phyloP scores from a whole-genome alignment of 768 basidiomycete genomes.

The Rhizopogon rudus region DNA sequence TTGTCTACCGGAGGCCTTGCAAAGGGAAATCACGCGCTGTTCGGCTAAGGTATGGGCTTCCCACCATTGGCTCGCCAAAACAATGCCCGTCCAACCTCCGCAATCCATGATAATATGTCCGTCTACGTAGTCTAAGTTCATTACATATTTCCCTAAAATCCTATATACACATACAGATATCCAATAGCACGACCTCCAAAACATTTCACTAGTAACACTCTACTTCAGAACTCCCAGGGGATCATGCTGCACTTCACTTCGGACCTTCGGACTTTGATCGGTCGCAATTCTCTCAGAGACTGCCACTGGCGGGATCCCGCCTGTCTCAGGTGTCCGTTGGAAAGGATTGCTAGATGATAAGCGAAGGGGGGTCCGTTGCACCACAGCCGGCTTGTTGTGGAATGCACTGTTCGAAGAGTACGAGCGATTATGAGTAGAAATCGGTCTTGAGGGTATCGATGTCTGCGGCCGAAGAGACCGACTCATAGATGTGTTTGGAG shows the following conservation, averaged over 20 bases:
- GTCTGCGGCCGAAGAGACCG: conserved; percentile 17
- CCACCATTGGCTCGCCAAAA: conserved; percentile 2
- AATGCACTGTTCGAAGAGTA: conserved; percentile 8
- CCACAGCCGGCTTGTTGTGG: conserved; percentile 7
- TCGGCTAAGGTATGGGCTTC: neutral
- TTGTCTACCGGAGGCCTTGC: conserved; percentile 7
- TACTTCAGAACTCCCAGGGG: conserved; percentile 26
- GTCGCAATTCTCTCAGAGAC: neutral
- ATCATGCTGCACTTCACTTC: conserved; percentile 19
- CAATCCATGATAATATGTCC: neutral
- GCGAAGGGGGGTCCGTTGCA: conserved; percentile 19
- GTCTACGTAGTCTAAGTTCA: neutral
- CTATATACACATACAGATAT: neutral
- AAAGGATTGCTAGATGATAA: conserved; percentile 26
- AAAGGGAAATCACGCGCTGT: conserved; percentile 5
- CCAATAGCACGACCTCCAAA: neutral
- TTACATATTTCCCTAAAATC: neutral
- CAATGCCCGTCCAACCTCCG: conserved; percentile 5
- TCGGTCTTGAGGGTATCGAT: conserved; percentile 6
- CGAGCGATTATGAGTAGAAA: conserved; percentile 10
- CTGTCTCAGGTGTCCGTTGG: conserved; percentile 14
- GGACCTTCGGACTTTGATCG: conserved; percentile 7
- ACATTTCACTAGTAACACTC: neutral
- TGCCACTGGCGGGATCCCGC: conserved; percentile 3
- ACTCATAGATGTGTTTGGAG: conserved; percentile 7